phyloP scores from a whole-genome alignment of 495 filamentous ascomycete genomes.

The Tuber borchii region DNA sequence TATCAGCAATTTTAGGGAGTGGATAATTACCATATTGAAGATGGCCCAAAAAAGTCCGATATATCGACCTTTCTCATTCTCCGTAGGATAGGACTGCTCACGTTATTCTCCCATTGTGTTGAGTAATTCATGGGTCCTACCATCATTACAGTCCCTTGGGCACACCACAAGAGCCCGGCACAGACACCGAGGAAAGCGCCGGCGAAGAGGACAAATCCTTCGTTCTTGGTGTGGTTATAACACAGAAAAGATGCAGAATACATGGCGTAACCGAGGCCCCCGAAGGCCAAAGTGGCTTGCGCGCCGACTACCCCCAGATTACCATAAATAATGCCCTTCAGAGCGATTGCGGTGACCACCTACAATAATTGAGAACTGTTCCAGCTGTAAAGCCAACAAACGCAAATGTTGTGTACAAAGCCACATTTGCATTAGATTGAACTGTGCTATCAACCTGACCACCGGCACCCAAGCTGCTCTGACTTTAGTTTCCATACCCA shows the following conservation, averaged over 20 bases:
- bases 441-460: slow-evolving; percentile 59
- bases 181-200: slow-evolving; percentile 70
- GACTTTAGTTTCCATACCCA: slow-evolving; percentile 11
- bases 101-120: background rate
- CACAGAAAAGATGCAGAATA: slow-evolving; percentile 72
- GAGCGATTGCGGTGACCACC: background rate
- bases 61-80: slow-evolving; percentile 75
- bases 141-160: slow-evolving; percentile 95
- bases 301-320: slow-evolving; percentile 63
- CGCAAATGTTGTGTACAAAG: slow-evolving; percentile 75
- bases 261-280: slow-evolving; percentile 79
- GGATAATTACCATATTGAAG: slow-evolving; percentile 60
- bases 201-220: slow-evolving; percentile 69
- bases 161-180: slow-evolving; percentile 82
- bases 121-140: slow-evolving; percentile 8
- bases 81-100: slow-evolving; percentile 62
- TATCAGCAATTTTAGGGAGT: background rate
- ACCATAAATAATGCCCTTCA: background rate
- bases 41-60: slow-evolving; percentile 93
- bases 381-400: slow-evolving; percentile 84
- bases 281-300: slow-evolving; percentile 63
- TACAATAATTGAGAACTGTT: slow-evolving; percentile 50
- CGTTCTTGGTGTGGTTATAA: slow-evolving; percentile 74
- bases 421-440: slow-evolving; percentile 63
- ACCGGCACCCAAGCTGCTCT: slow-evolving; percentile 59